phyloP scores from a whole-genome alignment of 805 yeast genomes.

The Metschnikowia peoriensis region DNA sequence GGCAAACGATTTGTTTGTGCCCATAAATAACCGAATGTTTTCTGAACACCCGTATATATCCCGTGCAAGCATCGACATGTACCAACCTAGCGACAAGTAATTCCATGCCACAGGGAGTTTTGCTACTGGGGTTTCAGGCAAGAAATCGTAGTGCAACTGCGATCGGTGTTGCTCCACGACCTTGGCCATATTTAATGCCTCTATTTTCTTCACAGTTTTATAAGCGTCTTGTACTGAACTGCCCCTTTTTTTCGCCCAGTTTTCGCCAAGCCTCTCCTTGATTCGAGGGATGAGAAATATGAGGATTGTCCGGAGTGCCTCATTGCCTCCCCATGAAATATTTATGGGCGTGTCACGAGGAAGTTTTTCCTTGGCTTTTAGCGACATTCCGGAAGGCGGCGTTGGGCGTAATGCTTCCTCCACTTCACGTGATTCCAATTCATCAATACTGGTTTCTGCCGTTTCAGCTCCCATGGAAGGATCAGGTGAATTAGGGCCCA shows the following conservation, averaged over 20 bases:
- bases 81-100: slow-evolving; percentile 69
- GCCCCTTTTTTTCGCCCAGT: slow-evolving; percentile 20
- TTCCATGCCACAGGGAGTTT: slow-evolving; percentile 62
- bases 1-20: slow-evolving; percentile 33
- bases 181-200: slow-evolving; percentile 30
- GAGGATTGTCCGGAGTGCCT: slow-evolving; percentile 43
- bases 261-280: slow-evolving; percentile 27
- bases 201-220: slow-evolving; percentile 41
- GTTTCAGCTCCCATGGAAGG: background rate
- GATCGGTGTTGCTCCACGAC: slow-evolving; percentile 22
- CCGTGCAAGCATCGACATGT: slow-evolving; percentile 63
- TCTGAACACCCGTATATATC: slow-evolving; percentile 40
- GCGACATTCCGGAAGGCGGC: slow-evolving; percentile 61
- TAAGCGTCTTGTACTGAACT: slow-evolving; percentile 2
- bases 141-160: slow-evolving; percentile 41
- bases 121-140: slow-evolving; percentile 41
- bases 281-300: slow-evolving; percentile 39
- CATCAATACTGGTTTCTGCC: slow-evolving; percentile 1
- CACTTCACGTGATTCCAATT: slow-evolving; percentile 20
- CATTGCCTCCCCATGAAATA: slow-evolving; percentile 57
- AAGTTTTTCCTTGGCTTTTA: slow-evolving; percentile 51
- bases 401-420: slow-evolving; percentile 46
- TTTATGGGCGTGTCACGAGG: slow-evolving; percentile 50
- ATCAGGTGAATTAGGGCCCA: background rate
- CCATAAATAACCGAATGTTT: slow-evolving; percentile 9